Evolutionary conservation across 2,329 filamentous ascomycete species (phyloP).

Genomic region (Microsporum audouinii): DNA sequence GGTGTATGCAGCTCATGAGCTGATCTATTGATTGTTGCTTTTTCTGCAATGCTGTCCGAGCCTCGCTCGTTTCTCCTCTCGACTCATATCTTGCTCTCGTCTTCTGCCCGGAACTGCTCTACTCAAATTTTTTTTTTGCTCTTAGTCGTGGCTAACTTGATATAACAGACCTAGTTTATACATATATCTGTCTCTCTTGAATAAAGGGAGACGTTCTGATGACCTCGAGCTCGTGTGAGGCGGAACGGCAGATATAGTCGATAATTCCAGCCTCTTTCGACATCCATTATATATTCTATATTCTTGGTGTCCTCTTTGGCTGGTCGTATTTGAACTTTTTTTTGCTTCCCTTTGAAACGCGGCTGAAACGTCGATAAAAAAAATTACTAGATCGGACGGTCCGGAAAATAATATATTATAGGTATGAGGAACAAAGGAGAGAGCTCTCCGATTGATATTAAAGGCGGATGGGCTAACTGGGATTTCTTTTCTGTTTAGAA

Average conservation of each 20-base stretch:
- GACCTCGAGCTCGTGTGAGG: slow-evolving; percentile 14
- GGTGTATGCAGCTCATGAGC: slow-evolving; percentile 2
- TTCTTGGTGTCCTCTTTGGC: slow-evolving; percentile 6
- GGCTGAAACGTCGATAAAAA: slow-evolving; percentile 2
- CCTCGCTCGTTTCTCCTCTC: not conserved
- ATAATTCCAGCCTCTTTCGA: slow-evolving; percentile 13
- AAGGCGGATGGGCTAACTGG: not conserved
- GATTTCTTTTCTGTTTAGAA: not conserved
- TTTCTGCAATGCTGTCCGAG: not conserved
- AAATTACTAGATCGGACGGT: not conserved
- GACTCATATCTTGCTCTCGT: not conserved
- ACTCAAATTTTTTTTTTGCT: not conserved
- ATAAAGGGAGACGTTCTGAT: slow-evolving; percentile 13
- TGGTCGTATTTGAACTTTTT: slow-evolving; percentile 1
- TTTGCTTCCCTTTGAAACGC: slow-evolving; percentile 2
- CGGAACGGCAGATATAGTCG: slow-evolving; percentile 16
- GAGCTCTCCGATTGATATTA: not conserved
- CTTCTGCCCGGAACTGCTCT: not conserved
- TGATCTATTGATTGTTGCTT: slow-evolving; percentile 3
- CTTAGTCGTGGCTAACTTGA: not conserved
- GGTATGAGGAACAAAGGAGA: not conserved
- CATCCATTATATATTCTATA: slow-evolving; percentile 11
- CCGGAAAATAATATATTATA: slow-evolving; percentile 1
- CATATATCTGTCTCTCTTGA: not conserved
- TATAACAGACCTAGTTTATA: not conserved